Evolutionary conservation across 306 rosid species (phyloP), one percentile per base, ranked within the genome.

Genomic region (Lotus japonicus): DNA sequence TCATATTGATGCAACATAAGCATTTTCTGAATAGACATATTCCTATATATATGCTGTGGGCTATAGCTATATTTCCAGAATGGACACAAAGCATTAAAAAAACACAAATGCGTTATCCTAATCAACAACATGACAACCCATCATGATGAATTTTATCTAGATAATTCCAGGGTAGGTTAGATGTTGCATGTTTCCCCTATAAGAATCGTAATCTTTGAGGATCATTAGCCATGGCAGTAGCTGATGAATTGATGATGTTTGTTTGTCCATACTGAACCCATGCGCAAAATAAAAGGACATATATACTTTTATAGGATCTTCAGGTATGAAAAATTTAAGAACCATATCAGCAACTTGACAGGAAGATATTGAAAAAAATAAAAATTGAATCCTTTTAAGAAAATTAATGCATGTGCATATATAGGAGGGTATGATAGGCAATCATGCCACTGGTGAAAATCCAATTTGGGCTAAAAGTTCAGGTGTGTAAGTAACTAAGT

Each of bases 401-500:
- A 26, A 26, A 26, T 26, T 26, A 26, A 26, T 3, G 36, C 21
- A 6, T 50, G 26, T 13, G 3, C 4, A 9, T 14, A 62, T 3
- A 49, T 19, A 18, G 41, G 63, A 16, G 31, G 48, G 15, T 46
- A 4, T 15, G 58, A 65, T 6, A 35, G 7, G 11, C 11, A 33
- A 21, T 3, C 3, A 21, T 1, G 26, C 26, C 26, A 21, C 3
- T 21, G 3, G 26, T 26, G 4, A 3, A 26, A 26, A 26, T 26
- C 31, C 31, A 26, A 58, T 58, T 45, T 4, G 14, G 26, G 51
- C 11, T 18, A 33, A 17, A 11, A 21, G 35, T 5, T 62, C 18
- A 68, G 58, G 75, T 18, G 75, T 18, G 41, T 7, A 4, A 26
- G 36, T 31, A 87, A 78, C 78, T n/a, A n/a, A 76, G 90, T 83